Percentiles rank a stretch among this genome's conserved stretches.
These are phyloP conservation scores for Agrocybe praecox DNA, from an alignment of 768 basidiomycete species.

Conservation along the genomic window DNA sequence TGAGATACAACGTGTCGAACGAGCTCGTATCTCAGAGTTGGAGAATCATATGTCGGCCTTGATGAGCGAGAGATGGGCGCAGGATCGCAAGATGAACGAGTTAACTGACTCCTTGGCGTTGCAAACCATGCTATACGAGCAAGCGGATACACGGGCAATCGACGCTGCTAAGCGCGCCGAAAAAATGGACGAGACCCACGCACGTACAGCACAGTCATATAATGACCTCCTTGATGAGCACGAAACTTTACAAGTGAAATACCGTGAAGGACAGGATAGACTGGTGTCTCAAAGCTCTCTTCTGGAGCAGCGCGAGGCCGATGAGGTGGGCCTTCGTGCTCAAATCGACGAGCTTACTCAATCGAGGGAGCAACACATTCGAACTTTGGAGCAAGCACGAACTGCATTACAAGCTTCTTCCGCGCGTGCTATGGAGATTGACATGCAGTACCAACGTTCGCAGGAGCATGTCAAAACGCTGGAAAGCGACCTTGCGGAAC, in stretches of 20 bases:
- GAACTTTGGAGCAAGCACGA: conserved; percentile 85
- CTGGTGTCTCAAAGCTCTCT: conserved; percentile 73
- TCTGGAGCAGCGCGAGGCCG: conserved; percentile 79
- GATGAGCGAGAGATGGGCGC: conserved; percentile 60
- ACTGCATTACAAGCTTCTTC: conserved; percentile 76
- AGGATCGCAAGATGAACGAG: conserved; percentile 74
- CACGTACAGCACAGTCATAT: conserved; percentile 63
- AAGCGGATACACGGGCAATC: conserved; percentile 75
- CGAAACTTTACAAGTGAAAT: conserved; percentile 56
- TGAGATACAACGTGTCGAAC: conserved; percentile 74
- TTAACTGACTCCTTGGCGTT: conserved; percentile 72
- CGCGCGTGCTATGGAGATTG: conserved; percentile 77
- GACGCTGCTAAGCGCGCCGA: conserved; percentile 82
- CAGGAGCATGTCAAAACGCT: conserved; percentile 69
- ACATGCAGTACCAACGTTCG: conserved; percentile 70
- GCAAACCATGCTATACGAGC: conserved; percentile 76
- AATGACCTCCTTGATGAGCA: conserved; percentile 71
- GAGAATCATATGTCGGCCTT: conserved; percentile 69
- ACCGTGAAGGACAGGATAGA: conserved; percentile 78
- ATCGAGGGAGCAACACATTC: conserved; percentile 83
- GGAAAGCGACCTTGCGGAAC: conserved; percentile 77
- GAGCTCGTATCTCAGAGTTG: conserved; percentile 73
- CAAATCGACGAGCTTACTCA: conserved; percentile 73
- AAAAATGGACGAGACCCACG: conserved; percentile 67
- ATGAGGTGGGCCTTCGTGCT: conserved; percentile 60